Percentiles rank a stretch among this genome's conserved stretches.
phyloP scores from a whole-genome alignment of 768 basidiomycete genomes.

The Termitomyces bulborhizus region DNA sequence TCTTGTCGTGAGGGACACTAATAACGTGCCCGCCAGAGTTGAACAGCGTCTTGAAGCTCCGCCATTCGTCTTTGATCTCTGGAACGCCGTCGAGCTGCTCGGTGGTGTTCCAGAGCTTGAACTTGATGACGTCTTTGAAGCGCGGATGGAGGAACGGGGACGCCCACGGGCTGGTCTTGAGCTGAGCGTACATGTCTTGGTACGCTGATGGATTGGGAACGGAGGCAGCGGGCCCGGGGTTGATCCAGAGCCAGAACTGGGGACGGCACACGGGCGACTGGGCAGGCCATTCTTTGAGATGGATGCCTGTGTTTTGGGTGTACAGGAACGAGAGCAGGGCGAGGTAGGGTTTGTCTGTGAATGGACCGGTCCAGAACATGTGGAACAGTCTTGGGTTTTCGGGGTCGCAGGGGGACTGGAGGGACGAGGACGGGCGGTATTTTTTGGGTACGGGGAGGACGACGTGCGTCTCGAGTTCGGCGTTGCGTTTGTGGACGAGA shows the following conservation, averaged over 20 bases:
- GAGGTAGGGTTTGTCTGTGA: constrained; percentile 95
- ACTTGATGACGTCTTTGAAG: constrained; percentile 84
- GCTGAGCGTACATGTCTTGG: constrained; percentile 74
- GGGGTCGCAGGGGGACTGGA: constrained; percentile 44
- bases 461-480: constrained; percentile 36
- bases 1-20: constrained; percentile 40
- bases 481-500: constrained; percentile 49
- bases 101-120: constrained; percentile 96
- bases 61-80: constrained; percentile 88
- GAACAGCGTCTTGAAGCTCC: constrained; percentile 68
- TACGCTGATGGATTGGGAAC: constrained; percentile 75
- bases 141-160: constrained; percentile 86
- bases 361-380: constrained; percentile 95
- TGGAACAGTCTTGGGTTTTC: constrained; percentile 58
- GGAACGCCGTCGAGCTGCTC: constrained; percentile 86
- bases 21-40: constrained; percentile 83
- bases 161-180: constrained; percentile 84
- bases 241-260: constrained; percentile 96
- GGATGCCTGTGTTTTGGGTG: constrained; percentile 85
- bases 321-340: constrained; percentile 89
- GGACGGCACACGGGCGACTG: constrained; percentile 49
- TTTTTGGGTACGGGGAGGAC: constrained; percentile 40
- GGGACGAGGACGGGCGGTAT: constrained; percentile 28
- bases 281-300: constrained; percentile 32
- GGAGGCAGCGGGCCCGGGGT: constrained; percentile 84